Evolutionary conservation across 2,329 filamentous ascomycete species (phyloP).

Genomic region (Fusarium devonianum): DNA sequence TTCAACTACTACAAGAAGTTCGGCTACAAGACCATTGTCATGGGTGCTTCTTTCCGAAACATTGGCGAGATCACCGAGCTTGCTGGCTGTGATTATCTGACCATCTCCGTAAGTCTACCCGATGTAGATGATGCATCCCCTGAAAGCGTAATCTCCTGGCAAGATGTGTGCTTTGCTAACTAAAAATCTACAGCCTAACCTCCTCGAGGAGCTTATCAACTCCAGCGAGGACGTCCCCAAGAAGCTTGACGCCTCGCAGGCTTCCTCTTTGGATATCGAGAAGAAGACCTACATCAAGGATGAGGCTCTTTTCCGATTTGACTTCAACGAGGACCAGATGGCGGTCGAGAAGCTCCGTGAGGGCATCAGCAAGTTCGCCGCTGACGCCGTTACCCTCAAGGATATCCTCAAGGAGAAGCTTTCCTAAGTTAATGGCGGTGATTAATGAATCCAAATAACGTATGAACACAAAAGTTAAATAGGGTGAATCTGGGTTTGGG

Average conservation of each 20-base stretch:
- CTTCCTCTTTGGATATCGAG: slow-evolving; percentile 74
- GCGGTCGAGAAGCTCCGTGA: slow-evolving; percentile 98
- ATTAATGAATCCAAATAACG: slow-evolving; percentile 9
- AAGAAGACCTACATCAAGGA: slow-evolving; percentile 92
- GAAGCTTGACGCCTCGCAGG: slow-evolving; percentile 82
- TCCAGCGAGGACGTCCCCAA: slow-evolving; percentile 81
- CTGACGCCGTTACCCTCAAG: slow-evolving; percentile 94
- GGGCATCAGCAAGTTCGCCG: slow-evolving; percentile 99
- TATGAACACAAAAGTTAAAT: slow-evolving; percentile 31
- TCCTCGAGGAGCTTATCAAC: slow-evolving; percentile 94
- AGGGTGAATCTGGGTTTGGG: slow-evolving; percentile 6
- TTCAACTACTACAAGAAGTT: slow-evolving; percentile 99
- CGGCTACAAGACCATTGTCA: slow-evolving; percentile 99
- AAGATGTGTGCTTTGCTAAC: slow-evolving; percentile 30
- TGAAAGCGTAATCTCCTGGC: too few relatives aligned
- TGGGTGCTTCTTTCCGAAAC: slow-evolving; percentile 99
- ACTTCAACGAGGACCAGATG: slow-evolving; percentile 99
- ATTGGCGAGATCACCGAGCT: slow-evolving; percentile 97
- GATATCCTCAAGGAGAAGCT: slow-evolving; percentile 90
- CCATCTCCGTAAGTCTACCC: slow-evolving; percentile 79
- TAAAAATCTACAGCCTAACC: slow-evolving; percentile 69
- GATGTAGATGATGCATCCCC: too few relatives aligned
- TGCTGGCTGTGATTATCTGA: slow-evolving; percentile 97
- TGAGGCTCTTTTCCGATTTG: slow-evolving; percentile 93
- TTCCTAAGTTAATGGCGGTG: slow-evolving; percentile 45